These are phyloP conservation scores for Rhodocollybia butyracea DNA, from an alignment of 768 basidiomycete genomes.

Conservation along the genomic window DNA sequence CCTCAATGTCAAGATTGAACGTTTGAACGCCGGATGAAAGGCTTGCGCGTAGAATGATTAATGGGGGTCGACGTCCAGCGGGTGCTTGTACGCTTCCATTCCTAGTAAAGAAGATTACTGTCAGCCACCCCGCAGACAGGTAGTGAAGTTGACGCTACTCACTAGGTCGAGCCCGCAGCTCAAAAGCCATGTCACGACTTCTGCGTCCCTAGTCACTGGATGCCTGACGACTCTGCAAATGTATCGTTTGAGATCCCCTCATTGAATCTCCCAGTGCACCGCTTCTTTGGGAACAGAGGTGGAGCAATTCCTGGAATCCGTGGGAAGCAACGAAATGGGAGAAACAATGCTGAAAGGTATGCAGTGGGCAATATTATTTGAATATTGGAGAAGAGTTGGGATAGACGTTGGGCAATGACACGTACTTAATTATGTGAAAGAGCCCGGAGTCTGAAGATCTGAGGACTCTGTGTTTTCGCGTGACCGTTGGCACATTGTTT, in stretches of 20 bases:
- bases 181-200: conserved; percentile 80
- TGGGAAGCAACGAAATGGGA: conserved; percentile 82
- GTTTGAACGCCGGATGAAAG: conserved; percentile 82
- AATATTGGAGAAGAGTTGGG: too few species aligned
- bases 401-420: too few species aligned
- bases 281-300: conserved; percentile 83
- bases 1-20: conserved; percentile 77
- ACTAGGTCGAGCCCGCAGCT: conserved; percentile 77
- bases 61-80: too few species aligned
- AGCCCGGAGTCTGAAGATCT: too few species aligned
- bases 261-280: conserved; percentile 77
- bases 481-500: too few species aligned
- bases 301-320: conserved; percentile 73
- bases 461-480: too few species aligned
- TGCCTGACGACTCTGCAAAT: conserved; percentile 67
- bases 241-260: conserved; percentile 79
- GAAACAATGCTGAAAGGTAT: conserved; percentile 78
- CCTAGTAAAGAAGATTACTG: too few species aligned
- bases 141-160: too few species aligned
- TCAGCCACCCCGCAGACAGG: too few species aligned
- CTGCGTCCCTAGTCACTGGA: conserved; percentile 73
- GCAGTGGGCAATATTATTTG: too few species aligned
- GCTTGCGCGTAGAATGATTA: conserved; percentile 75
- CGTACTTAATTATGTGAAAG: too few species aligned
- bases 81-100: conserved; percentile 68